These are phyloP conservation scores for Podila epicladia DNA, from an alignment of 192 early-diverging fungal genomes.

Conservation along the genomic window DNA sequence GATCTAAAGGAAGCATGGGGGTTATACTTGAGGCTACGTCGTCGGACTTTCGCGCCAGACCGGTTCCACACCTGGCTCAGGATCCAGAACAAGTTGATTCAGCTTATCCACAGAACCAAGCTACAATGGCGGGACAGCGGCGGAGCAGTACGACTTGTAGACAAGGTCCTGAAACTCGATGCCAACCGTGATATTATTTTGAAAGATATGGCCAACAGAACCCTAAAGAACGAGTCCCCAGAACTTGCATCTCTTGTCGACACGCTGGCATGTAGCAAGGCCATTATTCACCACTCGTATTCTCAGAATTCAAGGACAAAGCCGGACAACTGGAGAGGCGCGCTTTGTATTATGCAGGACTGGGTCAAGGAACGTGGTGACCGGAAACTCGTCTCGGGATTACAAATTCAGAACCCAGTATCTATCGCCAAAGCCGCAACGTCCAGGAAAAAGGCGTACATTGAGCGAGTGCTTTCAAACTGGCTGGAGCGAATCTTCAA, in stretches of 20 bases:
- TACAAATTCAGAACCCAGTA: background rate
- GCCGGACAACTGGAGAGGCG: slow-evolving; percentile 21
- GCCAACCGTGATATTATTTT: background rate
- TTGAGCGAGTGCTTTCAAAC: slow-evolving; percentile 12
- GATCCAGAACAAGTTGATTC: slow-evolving; percentile 12
- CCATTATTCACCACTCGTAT: slow-evolving; percentile 15
- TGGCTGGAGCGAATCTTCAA: slow-evolving; percentile 20
- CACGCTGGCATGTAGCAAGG: slow-evolving; percentile 31
- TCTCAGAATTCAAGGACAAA: background rate
- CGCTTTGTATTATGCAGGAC: slow-evolving; percentile 22
- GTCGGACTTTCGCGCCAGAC: background rate
- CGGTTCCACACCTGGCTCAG: background rate
- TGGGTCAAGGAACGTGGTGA: slow-evolving; percentile 3
- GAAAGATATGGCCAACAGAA: slow-evolving; percentile 12
- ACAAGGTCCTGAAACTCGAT: background rate
- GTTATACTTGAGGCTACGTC: slow-evolving; percentile 4
- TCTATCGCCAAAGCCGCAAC: background rate
- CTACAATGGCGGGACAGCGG: background rate
- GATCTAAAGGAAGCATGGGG: slow-evolving; percentile 6
- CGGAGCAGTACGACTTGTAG: background rate
- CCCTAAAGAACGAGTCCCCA: background rate
- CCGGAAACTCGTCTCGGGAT: background rate
- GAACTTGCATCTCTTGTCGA: slow-evolving; percentile 17
- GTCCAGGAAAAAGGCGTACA: background rate
- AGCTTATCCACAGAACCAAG: slow-evolving; percentile 13